These are phyloP conservation scores for Fusarium mangiferae DNA, from an alignment of 2,329 filamentous ascomycete species.

Conservation along the genomic window DNA sequence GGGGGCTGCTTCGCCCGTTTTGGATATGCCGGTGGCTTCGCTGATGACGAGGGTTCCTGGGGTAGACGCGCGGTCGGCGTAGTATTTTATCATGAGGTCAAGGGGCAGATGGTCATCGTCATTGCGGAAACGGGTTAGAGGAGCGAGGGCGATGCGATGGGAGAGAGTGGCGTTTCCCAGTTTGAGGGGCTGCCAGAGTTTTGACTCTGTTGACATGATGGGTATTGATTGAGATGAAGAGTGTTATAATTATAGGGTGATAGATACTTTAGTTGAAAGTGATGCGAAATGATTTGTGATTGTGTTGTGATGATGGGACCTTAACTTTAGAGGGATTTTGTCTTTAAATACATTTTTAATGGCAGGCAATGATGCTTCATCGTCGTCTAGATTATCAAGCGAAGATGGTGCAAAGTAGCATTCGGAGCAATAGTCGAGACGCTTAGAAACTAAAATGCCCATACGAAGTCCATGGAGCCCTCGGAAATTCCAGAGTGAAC, in stretches of 20 bases:
- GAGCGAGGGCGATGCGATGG: slow-evolving; percentile 63
- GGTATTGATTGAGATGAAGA: background rate
- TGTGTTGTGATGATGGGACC: background rate
- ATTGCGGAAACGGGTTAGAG: slow-evolving; percentile 64
- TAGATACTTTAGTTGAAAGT: fast-evolving
- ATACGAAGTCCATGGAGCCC: background rate
- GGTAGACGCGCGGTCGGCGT: slow-evolving; percentile 55
- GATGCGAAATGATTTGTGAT: background rate
- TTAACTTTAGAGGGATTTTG: fast-evolving
- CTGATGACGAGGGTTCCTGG: slow-evolving; percentile 57
- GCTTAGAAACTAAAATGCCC: background rate
- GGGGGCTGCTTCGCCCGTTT: slow-evolving; percentile 33
- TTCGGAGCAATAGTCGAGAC: background rate
- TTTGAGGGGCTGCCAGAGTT: slow-evolving; percentile 50
- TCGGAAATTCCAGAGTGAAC: no score
- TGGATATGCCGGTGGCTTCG: slow-evolving; percentile 58
- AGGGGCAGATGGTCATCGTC: slow-evolving; percentile 50
- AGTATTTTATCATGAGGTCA: slow-evolving; percentile 53
- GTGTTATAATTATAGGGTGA: background rate
- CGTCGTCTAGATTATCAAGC: background rate
- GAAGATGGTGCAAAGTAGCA: fast-evolving
- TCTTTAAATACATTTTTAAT: background rate
- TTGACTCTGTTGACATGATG: slow-evolving; percentile 32
- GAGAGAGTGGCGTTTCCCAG: slow-evolving; percentile 52
- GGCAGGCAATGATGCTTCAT: fast-evolving